Base-by-base conservation (phyloP, 495 filamentous ascomycete genomes). In the Astrothelium subdiscretum region DNA sequence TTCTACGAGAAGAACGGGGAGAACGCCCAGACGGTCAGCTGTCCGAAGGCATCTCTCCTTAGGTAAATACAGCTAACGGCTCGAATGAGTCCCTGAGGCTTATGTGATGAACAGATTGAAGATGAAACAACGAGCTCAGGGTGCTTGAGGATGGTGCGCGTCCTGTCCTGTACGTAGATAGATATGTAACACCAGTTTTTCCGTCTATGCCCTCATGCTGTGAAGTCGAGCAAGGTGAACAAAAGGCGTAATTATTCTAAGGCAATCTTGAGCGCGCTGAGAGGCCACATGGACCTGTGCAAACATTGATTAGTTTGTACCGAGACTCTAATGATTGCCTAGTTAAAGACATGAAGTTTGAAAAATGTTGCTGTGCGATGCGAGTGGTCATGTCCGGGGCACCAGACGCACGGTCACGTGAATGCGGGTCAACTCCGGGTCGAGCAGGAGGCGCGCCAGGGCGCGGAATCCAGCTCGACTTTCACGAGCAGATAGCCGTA, bases 241-340 rank as follows among this genome's bases (percentile, higher is more conserved):
- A 86, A 75, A 82, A 87, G 80, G 81, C 84, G 73, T 75, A 70
- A 69, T 74, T 88, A 69, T 69, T 98, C 83, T 98, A 82, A 95
- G 94, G 87, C 86, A 86, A 91, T 91, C 89, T 88, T 92, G 92
- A 98, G 94, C 94, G 90, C 94, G 94, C 91, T 74, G 70, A 82
- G 85, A 92, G 87, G 82, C 81, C 85, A 80, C 68, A 75, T 75
- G 83, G 87, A 88, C 84, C 90, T 95, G 89, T 88, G 89, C 85
- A 91, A 92, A 91, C 83, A 97, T 80, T 88, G 91, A 94, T 74
- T 29, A 71, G 83, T 90, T 86, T 89, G 85, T 84, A 86, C 89
- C 94, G 94, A 95, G 94, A 98, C 94, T 98, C 94, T 98, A 98
- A 92, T 91, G 90, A 90, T 82, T 85, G 88, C 86, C 91, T 94